Conservation (phyloP, 257 asterid genomes). For the Parsonsia alboflavescens region DNA sequence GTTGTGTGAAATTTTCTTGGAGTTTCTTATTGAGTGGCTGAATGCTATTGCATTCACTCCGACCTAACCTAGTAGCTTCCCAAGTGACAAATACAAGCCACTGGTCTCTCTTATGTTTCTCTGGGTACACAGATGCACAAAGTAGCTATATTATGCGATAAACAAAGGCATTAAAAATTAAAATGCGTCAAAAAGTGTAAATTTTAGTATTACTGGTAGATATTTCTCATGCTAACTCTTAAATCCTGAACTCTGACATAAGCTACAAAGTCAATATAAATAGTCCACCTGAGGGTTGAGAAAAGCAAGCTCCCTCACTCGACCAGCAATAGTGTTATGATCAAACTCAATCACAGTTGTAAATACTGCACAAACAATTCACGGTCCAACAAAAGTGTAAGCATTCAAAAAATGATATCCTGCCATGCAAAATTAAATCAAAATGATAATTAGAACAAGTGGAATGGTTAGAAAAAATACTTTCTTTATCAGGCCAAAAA, state of each 20-base stretch:
- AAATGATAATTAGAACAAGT: constrained; percentile 1
- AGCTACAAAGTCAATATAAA: constrained; percentile 15
- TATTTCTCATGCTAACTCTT: not conserved
- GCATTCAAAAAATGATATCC: not conserved
- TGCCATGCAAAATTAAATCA: not conserved
- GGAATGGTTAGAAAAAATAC: constrained; percentile 24
- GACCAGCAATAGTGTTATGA: constrained; percentile 75
- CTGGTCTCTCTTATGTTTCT: not conserved
- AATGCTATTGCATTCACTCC: not conserved
- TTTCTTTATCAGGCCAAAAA: constrained; percentile 96
- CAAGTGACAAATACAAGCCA: not conserved
- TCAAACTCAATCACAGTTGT: constrained; percentile 77
- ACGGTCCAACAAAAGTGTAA: constrained; percentile 10
- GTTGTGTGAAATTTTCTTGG: not conserved
- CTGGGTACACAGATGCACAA: not conserved
- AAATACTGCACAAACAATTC: constrained; percentile 54
- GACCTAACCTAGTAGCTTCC: not conserved
- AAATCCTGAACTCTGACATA: not conserved
- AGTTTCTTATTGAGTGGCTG: not conserved
- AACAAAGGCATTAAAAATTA: not conserved
- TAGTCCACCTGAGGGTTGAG: constrained; percentile 82
- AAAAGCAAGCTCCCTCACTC: constrained; percentile 98
- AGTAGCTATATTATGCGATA: not conserved
- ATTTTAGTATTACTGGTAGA: not conserved
- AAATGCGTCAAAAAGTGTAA: not conserved